Base-by-base conservation (phyloP, 306 rosid species). In the Prunus mongolica region DNA sequence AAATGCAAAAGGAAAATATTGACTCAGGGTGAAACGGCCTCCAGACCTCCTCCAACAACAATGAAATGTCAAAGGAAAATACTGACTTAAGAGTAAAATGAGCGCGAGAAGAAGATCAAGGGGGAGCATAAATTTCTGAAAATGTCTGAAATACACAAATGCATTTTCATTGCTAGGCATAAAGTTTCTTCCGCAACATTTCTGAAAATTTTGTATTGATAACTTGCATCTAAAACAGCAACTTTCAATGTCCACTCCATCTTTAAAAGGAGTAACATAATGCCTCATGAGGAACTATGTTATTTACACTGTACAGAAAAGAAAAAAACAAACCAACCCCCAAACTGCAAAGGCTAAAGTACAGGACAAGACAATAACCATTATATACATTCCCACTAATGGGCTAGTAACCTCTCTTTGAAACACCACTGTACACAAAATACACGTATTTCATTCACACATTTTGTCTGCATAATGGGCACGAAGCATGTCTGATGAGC, bases 381-480 rank as follows among this genome's bases (percentile, higher is more conserved):
- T 22, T 46, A 13, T 13, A 20, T 6, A 18, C 24, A 38, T 49
- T 38, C 44, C 9, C 45, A 13, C 58, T 34, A 25, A 16, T 19
- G 49, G 69, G 49, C 8, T 34, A 8, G 30, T 32, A 60, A 58
- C 34, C 25, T 4, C 7, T 11, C 64, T 60, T 61, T 1, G 67
- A 15, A 72, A 25, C 12, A 44, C 28, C 27, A 58, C 27, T 27
- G 69, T 73, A 49, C 56, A 25, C 44, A 46, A 60, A 58, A 18
- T 8, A 34, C 22, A 6, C 55, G 55, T 8, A 46, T 50, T 64
- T 25, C 9, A 67, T 60, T 45, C 79, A 83, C 65, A 88, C 89
- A 41, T 76, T 65, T 76, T 84, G 93, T 80, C 97, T 84, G 85
- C 97, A 92, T 19, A 90, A 70, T 20, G 96, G 97, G 76, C 97